Percentiles rank a stretch among this genome's conserved stretches.
Evolutionary conservation across 2,329 filamentous ascomycete genomes (phyloP).

Genomic region (Diaporthe sp.): DNA sequence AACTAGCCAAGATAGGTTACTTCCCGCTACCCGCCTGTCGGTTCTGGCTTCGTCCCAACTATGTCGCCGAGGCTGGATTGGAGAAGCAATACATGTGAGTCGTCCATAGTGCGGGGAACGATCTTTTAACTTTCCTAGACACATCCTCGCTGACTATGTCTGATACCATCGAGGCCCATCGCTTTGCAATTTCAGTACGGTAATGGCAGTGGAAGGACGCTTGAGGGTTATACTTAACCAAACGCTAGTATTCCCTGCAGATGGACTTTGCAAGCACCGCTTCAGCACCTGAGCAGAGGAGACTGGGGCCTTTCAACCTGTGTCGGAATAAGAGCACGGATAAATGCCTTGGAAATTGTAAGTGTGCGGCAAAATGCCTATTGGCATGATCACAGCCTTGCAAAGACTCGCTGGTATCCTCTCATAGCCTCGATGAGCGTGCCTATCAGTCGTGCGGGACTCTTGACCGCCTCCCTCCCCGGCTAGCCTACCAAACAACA

Average conservation of each 20-base stretch:
- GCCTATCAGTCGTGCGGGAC: not conserved
- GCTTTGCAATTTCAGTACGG: not conserved
- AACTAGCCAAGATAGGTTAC: not conserved
- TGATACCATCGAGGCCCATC: not conserved
- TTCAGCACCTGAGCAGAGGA: not conserved
- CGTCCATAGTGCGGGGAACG: not conserved
- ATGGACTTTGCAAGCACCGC: not conserved
- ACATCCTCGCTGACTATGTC: not conserved
- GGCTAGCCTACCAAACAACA: not conserved
- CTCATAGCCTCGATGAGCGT: not conserved
- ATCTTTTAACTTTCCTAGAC: too few relatives aligned
- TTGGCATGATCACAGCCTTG: not conserved
- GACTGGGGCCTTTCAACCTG: not conserved
- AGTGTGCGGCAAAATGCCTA: not conserved
- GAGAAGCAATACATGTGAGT: conserved; percentile 5
- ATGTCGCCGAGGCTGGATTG: conserved; percentile 2
- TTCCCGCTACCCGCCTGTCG: not conserved
- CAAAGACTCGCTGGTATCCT: not conserved
- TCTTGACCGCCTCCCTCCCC: not conserved
- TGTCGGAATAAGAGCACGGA: not conserved
- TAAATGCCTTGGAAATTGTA: not conserved
- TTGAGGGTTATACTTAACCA: not conserved
- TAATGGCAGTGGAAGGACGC: not conserved
- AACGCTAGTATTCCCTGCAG: not conserved
- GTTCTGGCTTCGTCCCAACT: not conserved